These are phyloP conservation scores for Rugosomyces carneus DNA, from an alignment of 1,284 basidiomycete species.

Conservation along the genomic window DNA sequence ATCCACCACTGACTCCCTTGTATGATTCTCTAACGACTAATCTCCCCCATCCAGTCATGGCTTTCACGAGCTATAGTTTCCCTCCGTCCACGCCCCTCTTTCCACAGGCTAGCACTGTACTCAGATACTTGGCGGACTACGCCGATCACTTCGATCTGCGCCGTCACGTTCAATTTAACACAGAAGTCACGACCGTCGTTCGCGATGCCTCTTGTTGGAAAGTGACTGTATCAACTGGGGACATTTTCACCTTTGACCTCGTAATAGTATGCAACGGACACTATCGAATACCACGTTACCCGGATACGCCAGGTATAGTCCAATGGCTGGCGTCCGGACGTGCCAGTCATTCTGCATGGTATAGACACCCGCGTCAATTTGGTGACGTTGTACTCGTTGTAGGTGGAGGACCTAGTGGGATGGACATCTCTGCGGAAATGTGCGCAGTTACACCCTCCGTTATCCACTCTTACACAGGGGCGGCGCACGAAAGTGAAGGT, in stretches of 20 bases:
- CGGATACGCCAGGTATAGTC: conserved; percentile 49
- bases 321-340: conserved; percentile 44
- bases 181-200: conserved; percentile 37
- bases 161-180: conserved; percentile 50
- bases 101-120: conserved; percentile 51
- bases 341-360: conserved; percentile 38
- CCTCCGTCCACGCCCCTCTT: conserved; percentile 66
- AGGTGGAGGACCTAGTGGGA: conserved; percentile 65
- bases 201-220: conserved; percentile 45
- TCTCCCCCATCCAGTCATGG: conserved; percentile 71
- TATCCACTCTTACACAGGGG: conserved; percentile 49
- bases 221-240: conserved; percentile 34
- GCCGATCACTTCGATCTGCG: conserved; percentile 50
- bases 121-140: conserved; percentile 56
- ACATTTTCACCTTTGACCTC: conserved; percentile 45
- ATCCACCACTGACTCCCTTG: conserved; percentile 59
- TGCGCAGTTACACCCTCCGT: conserved; percentile 36
- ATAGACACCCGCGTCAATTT: conserved; percentile 46
- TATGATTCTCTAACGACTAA: conserved; percentile 77
- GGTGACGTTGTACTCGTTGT: conserved; percentile 57
- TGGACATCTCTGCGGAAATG: conserved; percentile 59
- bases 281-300: conserved; percentile 56
- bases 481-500: conserved; percentile 26
- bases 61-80: conserved; percentile 54
- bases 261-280: conserved; percentile 72